Evolutionary conservation across 352 stramenopile genomes (phyloP).

Genomic region (Globisporangium nodosum): DNA sequence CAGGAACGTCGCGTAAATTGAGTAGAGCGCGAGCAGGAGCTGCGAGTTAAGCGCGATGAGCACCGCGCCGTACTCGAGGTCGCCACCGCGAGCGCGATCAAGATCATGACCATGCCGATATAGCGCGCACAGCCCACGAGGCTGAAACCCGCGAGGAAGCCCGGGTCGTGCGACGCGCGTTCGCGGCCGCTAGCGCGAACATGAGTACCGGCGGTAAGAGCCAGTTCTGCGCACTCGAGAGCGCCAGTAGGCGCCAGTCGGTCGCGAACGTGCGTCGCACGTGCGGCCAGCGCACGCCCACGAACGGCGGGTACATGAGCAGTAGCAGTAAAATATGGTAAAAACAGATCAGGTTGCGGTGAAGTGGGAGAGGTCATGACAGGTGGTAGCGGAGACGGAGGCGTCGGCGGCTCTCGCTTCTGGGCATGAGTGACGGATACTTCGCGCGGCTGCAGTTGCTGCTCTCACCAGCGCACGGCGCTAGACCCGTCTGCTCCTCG

Average conservation of each 20-base stretch:
- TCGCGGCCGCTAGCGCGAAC: conserved; percentile 41
- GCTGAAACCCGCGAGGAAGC: conserved; percentile 61
- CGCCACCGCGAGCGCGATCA: conserved; percentile 55
- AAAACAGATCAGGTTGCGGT: no score
- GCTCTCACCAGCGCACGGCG: no score
- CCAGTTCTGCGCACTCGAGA: conserved; percentile 65
- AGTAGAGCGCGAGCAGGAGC: conserved; percentile 56
- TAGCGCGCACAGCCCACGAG: conserved; percentile 66
- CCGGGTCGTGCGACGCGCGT: conserved; percentile 21
- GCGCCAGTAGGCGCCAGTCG: conserved; percentile 42
- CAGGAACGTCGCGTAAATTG: conserved; percentile 51
- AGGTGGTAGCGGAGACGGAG: no score
- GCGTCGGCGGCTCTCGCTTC: no score
- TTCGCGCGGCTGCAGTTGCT: no score
- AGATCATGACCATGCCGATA: conserved; percentile 85
- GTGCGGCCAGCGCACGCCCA: conserved; percentile 50
- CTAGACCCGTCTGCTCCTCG: no score
- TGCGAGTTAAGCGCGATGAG: conserved; percentile 72
- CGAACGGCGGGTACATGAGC: conserved; percentile 63
- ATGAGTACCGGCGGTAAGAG: conserved; percentile 44
- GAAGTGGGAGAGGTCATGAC: no score
- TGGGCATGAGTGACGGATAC: no score
- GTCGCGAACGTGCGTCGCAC: conserved; percentile 25
- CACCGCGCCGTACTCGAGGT: conserved; percentile 61
- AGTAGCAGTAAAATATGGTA: conserved; percentile 9